A percentile compares a stretch with the other conserved stretches of the same genome.
phyloP scores from a whole-genome alignment of 1,139 yeast genomes.

The Yamadazyma triangularis region DNA sequence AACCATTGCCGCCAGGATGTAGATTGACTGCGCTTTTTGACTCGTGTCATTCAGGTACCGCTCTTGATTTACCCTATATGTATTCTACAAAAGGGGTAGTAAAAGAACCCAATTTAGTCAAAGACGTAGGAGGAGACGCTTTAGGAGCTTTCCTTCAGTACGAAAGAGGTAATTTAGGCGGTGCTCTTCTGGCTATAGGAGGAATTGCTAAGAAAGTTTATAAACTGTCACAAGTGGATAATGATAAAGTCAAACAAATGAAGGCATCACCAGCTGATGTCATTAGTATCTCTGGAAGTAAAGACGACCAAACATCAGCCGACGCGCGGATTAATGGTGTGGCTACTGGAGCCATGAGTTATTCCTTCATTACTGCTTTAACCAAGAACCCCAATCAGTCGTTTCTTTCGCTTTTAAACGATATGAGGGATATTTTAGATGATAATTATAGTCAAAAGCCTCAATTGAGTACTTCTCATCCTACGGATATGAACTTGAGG shows the following conservation, averaged over 20 bases:
- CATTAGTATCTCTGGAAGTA: conserved; percentile 82
- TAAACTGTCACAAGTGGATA: conserved; percentile 21
- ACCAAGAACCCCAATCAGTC: conserved; percentile 65
- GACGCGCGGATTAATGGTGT: conserved; percentile 76
- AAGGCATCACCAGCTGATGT: conserved; percentile 90
- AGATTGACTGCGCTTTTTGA: conserved; percentile 86
- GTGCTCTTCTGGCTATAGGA: conserved; percentile 39
- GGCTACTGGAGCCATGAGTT: conserved; percentile 93
- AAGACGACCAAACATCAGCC: conserved; percentile 78
- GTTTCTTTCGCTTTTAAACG: conserved; percentile 72
- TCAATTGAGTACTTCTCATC: conserved; percentile 81
- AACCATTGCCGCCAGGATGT: conserved; percentile 74
- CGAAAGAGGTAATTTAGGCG: conserved; percentile 63
- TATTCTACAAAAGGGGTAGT: conserved; percentile 89
- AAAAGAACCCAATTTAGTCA: conserved; percentile 83
- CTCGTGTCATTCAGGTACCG: conserved; percentile 93
- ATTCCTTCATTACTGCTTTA: conserved; percentile 77
- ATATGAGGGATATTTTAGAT: conserved; percentile 66
- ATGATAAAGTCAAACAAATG: conserved; percentile 33
- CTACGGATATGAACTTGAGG: conserved; percentile 70
- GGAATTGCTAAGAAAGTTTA: conserved; percentile 47
- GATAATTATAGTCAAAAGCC: conserved; percentile 84
- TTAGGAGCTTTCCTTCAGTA: conserved; percentile 68
- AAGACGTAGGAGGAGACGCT: conserved; percentile 80
- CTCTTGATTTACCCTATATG: conserved; percentile 80